Evolutionary conservation across 2,329 filamentous ascomycete genomes (phyloP), one percentile per base, ranked within the genome.

Genomic region (Cladosporium sp.): DNA sequence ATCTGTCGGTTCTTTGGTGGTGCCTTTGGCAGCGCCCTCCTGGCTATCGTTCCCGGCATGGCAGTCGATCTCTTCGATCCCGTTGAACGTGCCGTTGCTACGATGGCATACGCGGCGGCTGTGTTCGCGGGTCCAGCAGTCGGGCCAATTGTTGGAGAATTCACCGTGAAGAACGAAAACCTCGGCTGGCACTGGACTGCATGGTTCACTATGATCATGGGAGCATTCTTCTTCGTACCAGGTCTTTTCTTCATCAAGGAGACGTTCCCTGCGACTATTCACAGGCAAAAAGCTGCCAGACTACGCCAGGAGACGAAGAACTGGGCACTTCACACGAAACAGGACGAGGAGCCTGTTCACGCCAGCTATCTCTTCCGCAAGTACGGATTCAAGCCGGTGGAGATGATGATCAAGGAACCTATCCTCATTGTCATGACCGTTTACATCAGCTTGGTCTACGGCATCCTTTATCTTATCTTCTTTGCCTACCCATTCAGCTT

Each of bases 101-200:
- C 53, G 8, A 52, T 54, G 34, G 54, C 39, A 1, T 61, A 53
- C 44, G 57, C 64, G 1, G 63, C 63, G 1, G 70, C 71, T 4
- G 73, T 74, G 0, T 80, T 81, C 54, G 65, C 73, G 1, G 77
- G 78, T 1, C 76, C 76, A 0, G 69, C 72, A 2, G 63, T 72
- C 2, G 76, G 73, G 0, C 73, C 77, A 3, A 71, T 80, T 48
- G 65, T 75, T 7, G 76, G 76, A 7, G 74, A 71, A 0, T 80
- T 78, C 50, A 70, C 79, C 29, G 73, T 72, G 0, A 66, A 74
- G 36, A 73, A 68, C 6, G 57, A 72, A 2, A 20, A 19, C 55
- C 70, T 80, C 1, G 76, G 77, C 13, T 82, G 79, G 79, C 68
- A 78, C 15, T 82, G 79, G 77, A 81, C 77, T 0, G 72, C 72